Evolutionary conservation across 1,284 basidiomycete species (phyloP).

Genomic region (Tylopilus sp.): DNA sequence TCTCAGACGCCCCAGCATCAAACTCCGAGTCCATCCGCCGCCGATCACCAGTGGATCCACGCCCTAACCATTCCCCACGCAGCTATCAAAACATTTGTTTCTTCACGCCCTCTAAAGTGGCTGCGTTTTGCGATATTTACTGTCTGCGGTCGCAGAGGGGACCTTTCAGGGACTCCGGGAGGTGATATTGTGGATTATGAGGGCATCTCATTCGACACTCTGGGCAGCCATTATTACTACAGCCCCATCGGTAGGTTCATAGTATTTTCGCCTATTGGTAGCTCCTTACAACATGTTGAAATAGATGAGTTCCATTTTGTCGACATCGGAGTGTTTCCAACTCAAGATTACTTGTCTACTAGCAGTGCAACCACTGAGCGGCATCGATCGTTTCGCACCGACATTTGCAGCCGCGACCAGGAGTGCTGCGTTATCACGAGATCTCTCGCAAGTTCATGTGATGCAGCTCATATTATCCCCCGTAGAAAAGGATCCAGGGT

Average conservation of each 20-base stretch:
- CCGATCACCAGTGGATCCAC: neutral
- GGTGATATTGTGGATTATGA: conserved; percentile 3
- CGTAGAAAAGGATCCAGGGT: neutral
- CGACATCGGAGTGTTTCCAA: neutral
- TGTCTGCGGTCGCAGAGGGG: too few species aligned
- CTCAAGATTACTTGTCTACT: neutral
- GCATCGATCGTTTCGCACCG: neutral
- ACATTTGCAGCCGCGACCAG: neutral
- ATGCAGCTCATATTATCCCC: conserved; percentile 6
- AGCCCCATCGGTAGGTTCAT: neutral
- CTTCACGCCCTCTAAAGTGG: neutral
- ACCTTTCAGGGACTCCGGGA: neutral
- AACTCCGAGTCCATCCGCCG: too few species aligned
- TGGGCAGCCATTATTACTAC: neutral
- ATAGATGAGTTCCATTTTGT: neutral
- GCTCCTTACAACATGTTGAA: neutral
- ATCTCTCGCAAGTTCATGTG: neutral
- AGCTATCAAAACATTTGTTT: neutral
- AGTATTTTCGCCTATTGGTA: neutral
- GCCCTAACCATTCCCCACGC: neutral
- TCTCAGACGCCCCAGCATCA: too few species aligned
- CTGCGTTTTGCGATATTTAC: neutral
- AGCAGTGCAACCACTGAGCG: neutral
- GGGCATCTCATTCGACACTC: neutral
- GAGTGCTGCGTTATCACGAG: neutral